Evolutionary conservation across 2,329 filamentous ascomycete species (phyloP), one percentile per base, ranked within the genome.

Genomic region (Zasmidium citrigriseum): DNA sequence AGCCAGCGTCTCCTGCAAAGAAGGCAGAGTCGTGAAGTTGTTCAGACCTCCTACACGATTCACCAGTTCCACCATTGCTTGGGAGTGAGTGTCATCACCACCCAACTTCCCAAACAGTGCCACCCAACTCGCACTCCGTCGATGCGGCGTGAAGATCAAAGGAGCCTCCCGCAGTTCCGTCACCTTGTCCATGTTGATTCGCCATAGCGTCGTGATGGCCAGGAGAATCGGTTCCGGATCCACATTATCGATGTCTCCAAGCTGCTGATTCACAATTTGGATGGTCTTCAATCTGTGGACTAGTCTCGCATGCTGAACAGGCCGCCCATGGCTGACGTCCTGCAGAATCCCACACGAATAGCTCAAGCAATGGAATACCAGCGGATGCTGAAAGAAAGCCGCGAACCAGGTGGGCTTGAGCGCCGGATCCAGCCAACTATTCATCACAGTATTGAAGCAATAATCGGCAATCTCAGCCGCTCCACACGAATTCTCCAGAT

Each of bases 141-240:
- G 3, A 21, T 61, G 59, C 25, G 59, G 55, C 21, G 44, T 25
- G 18, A 61, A 58, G n/a, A 58, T 46, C 10, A 58, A 38, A 4
- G 48, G 41, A 4, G 49, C 38, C 21, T 45, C 41, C 20, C 49
- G 52, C 10, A 18, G 18, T 5, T 46, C 48, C 2, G n/a, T 38
- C 21, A 51, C n/a, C 24, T 34, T 46, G 16, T 58, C 59, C 16
- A 48, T 34, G n/a, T 58, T 58, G 41, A 61, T 52, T 14, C 59
- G 51, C 55, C 59, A 61, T 7, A 56, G 34, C 16, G 54, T 58
- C 2, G 54, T 34, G 18, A 61, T 61, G 2, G 59, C 59, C 29
- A 61, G 12, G n/a, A 61, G 21, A 48, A 61, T 53, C 12, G 59
- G 59, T 27, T 61, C 59, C 3, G 52, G 54, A 34, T 61, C 59